Base-by-base conservation (phyloP, 768 basidiomycete species). In the Tephrocybe sp. region DNA sequence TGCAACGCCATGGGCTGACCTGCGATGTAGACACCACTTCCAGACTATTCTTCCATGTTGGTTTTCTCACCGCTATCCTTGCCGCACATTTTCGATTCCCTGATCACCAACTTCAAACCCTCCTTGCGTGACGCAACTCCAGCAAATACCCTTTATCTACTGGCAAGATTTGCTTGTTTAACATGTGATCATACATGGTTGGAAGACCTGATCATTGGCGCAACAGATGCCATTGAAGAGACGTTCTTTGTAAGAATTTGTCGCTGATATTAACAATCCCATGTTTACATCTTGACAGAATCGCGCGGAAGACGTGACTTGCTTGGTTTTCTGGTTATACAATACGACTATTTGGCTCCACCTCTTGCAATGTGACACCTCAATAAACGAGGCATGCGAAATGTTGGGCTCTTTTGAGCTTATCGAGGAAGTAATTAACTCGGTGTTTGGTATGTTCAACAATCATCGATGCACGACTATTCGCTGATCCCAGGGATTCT, bases 241-340 rank as follows among this genome's bases (percentile, higher is more conserved):
- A 84, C 83, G 9, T 88, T 97, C 54, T 95, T 95, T 64, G 97
- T 96, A 65, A 73, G 94, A 75, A 20, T 48, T 15, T 17, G 34
- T 15, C 42, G 10, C 48, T 18, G 36, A 54, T 28, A 45, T 43
- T 45, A 14, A 45, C 23, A 14, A 20, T 51, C 48, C 59, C 18
- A 45, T 48, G 50, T 50, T 62, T 18, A 41, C 26, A 45, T 32
- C 43, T 21, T 37, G 42, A 42, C 62, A 98, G 95, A 84, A 73
- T 61, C 84, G 82, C 55, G 79, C 89, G 18, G 93, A 97, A 58
- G 91, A 98, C 64, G 69, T 97, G 25, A 84, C 90, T 4, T 85
- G 83, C 62, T 77, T 96, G 21, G 79, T 94, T 28, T 98, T 98
- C 68, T 99, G 97, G 95, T 71, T 96, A 40, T 91, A 93, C 70